Percentiles rank a stretch among this genome's conserved stretches.
Evolutionary conservation across 495 filamentous ascomycete genomes (phyloP).

Genomic region (Penicillium pulvis): DNA sequence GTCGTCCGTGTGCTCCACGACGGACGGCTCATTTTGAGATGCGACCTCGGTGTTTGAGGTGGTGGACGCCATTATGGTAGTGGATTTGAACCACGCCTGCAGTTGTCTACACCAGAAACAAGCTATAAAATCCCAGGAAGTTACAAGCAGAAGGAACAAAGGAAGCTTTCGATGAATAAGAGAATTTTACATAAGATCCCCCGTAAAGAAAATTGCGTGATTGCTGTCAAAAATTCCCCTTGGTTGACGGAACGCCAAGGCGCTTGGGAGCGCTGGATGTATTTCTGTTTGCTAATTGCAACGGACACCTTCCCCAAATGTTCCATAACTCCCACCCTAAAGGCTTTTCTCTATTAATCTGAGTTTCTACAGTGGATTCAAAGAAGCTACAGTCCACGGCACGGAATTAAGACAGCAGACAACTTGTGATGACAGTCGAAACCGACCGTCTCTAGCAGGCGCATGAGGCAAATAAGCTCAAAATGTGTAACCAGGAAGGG

Average conservation of each 20-base stretch:
- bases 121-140: not conserved
- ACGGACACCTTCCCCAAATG: not conserved
- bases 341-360: not conserved
- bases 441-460: not conserved
- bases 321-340: not conserved
- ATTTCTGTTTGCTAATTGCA: slow-evolving; percentile 6
- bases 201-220: slow-evolving; percentile 4
- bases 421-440: not conserved
- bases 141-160: slow-evolving; percentile 1
- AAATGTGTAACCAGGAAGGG: not conserved
- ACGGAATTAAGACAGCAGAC: not conserved
- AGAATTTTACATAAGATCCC: slow-evolving; percentile 8
- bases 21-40: not conserved
- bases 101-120: not conserved
- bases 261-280: slow-evolving; percentile 2
- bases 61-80: slow-evolving; percentile 8
- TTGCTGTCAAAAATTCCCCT: slow-evolving; percentile 1
- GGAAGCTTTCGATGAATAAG: not conserved
- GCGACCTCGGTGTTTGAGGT: not conserved
- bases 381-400: not conserved
- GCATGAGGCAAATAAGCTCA: not conserved
- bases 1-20: not conserved
- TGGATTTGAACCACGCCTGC: slow-evolving; percentile 5
- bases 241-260: slow-evolving; percentile 2
- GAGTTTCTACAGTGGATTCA: not conserved